These are phyloP conservation scores for Phytopythium boreale DNA, from an alignment of 352 stramenopile genomes.

Conservation along the genomic window DNA sequence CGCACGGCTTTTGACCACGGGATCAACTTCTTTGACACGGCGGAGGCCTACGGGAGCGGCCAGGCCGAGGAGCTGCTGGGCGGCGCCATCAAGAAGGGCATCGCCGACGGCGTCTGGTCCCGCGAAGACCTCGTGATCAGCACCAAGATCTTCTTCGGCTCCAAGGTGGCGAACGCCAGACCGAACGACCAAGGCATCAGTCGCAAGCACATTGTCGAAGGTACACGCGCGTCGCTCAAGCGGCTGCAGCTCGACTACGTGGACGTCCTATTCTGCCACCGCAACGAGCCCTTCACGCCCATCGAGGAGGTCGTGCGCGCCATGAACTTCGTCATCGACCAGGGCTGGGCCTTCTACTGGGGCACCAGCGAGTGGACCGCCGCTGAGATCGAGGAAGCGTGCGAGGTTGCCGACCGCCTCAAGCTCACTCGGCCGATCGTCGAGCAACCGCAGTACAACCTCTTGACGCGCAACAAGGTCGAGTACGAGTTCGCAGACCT, in stretches of 20 bases:
- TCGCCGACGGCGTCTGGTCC: slow-evolving; percentile 23
- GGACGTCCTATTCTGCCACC: slow-evolving; percentile 31
- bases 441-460: slow-evolving; percentile 54
- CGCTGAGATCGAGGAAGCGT: slow-evolving; percentile 51
- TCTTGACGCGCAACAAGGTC: slow-evolving; percentile 42
- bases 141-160: slow-evolving; percentile 51
- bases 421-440: slow-evolving; percentile 21
- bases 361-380: slow-evolving; percentile 48
- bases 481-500: slow-evolving; percentile 44
- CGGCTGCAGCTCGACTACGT: slow-evolving; percentile 28
- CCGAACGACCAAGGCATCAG: slow-evolving; percentile 23
- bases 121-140: slow-evolving; percentile 45
- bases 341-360: slow-evolving; percentile 21
- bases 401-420: slow-evolving; percentile 18
- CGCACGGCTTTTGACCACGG: slow-evolving; percentile 33
- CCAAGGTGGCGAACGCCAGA: slow-evolving; percentile 1
- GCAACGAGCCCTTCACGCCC: slow-evolving; percentile 21
- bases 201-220: slow-evolving; percentile 36
- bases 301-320: slow-evolving; percentile 23
- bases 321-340: slow-evolving; percentile 24
- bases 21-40: slow-evolving; percentile 60
- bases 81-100: slow-evolving; percentile 26
- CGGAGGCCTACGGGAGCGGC: slow-evolving; percentile 34
- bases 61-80: slow-evolving; percentile 39
- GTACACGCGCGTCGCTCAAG: slow-evolving; percentile 8